Evolutionary conservation across 495 filamentous ascomycete genomes (phyloP).

Genomic region (Daldinia loculata): DNA sequence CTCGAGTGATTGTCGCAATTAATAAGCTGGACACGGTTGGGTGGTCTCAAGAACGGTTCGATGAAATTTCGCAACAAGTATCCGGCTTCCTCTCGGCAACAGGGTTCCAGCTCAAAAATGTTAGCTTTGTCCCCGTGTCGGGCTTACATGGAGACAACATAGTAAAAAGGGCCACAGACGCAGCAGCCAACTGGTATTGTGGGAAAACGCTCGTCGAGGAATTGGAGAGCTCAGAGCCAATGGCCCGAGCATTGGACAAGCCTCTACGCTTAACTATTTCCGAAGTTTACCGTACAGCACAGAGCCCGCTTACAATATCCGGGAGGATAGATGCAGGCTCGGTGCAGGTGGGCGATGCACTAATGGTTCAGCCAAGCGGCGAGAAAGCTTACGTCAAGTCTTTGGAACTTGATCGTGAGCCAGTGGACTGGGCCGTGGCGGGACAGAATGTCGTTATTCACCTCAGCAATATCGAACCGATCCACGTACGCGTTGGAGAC

Average conservation of each 20-base stretch:
- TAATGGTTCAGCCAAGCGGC: conserved; percentile 79
- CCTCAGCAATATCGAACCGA: conserved; percentile 83
- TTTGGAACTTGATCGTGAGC: conserved; percentile 75
- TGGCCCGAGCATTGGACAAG: conserved; percentile 73
- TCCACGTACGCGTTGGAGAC: conserved; percentile 83
- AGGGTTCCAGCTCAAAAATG: conserved; percentile 79
- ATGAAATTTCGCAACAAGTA: conserved; percentile 85
- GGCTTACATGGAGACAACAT: conserved; percentile 91
- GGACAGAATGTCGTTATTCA: conserved; percentile 88
- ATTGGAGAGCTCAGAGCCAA: conserved; percentile 80
- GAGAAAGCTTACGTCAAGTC: conserved; percentile 82
- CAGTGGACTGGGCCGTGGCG: conserved; percentile 91
- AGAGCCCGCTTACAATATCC: conserved; percentile 82
- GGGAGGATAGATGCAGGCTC: conserved; percentile 88
- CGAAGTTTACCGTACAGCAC: conserved; percentile 71
- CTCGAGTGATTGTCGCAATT: conserved; percentile 84
- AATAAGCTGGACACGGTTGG: conserved; percentile 91
- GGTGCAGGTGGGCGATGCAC: conserved; percentile 80
- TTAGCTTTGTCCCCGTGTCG: conserved; percentile 87
- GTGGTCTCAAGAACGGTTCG: conserved; percentile 83
- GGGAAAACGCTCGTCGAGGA: conserved; percentile 82
- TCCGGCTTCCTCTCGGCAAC: conserved; percentile 81
- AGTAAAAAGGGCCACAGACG: conserved; percentile 64
- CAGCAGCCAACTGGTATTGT: conserved; percentile 75
- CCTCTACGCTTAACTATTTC: conserved; percentile 85